phyloP scores from a whole-genome alignment of 163 green algal genomes.

The Scenedesmus sp. region DNA sequence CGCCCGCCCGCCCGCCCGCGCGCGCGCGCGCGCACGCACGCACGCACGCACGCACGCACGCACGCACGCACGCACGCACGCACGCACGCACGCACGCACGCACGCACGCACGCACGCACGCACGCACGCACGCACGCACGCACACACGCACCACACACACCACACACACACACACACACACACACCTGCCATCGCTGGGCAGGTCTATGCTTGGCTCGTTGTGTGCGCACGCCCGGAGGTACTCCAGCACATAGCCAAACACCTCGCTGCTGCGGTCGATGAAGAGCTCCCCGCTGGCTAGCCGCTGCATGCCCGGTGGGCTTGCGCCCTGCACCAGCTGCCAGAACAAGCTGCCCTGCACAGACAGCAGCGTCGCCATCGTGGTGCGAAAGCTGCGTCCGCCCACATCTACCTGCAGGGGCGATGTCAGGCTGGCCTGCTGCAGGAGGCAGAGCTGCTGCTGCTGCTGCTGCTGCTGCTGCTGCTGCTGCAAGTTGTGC shows the following conservation, averaged over 20 bases:
- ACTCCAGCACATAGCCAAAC: slow-evolving; percentile 73
- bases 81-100: no score
- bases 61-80: no score
- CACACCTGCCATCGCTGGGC: slow-evolving; percentile 61
- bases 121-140: no score
- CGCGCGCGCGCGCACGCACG: no score
- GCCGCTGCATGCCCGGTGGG: neutral
- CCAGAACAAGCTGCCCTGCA: slow-evolving; percentile 66
- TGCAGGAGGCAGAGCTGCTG: neutral
- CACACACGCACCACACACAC: neutral
- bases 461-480: neutral
- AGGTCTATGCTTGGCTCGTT: slow-evolving; percentile 59
- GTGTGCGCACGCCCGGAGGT: slow-evolving; percentile 62
- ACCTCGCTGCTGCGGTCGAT: slow-evolving; percentile 69
- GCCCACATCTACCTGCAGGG: slow-evolving; percentile 67
- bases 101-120: no score
- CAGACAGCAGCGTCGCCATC: slow-evolving; percentile 62
- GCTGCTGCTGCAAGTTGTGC: slow-evolving; percentile 4
- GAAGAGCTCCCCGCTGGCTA: slow-evolving; percentile 62
- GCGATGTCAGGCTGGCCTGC: slow-evolving; percentile 11
- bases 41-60: no score
- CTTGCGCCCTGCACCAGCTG: slow-evolving; percentile 56
- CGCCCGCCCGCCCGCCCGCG: no score
- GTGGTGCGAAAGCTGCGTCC: slow-evolving; percentile 68
- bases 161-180: neutral